phyloP scores from a whole-genome alignment of 345 rosid genomes.

The Bruguiera gymnorhiza region DNA sequence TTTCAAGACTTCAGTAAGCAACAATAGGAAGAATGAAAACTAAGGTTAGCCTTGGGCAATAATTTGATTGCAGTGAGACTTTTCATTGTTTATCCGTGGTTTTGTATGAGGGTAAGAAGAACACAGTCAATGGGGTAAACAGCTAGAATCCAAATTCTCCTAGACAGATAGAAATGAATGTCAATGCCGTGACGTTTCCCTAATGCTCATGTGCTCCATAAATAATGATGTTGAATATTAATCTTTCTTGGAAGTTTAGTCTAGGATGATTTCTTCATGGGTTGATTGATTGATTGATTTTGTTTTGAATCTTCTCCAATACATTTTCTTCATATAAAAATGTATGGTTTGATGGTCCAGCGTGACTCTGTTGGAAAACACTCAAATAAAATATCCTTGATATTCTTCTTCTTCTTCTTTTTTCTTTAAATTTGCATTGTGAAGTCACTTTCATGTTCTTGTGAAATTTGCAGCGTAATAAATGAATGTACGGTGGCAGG shows the following conservation, averaged over 20 bases:
- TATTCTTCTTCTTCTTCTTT: too few relatives aligned
- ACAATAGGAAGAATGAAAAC: too few relatives aligned
- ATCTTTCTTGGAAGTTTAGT: neutral
- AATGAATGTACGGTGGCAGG: too few relatives aligned
- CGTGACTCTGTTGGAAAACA: too few relatives aligned
- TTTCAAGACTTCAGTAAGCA: too few relatives aligned
- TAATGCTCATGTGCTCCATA: neutral
- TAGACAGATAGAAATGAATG: neutral
- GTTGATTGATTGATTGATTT: constrained; percentile 8
- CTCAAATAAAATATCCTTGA: too few relatives aligned
- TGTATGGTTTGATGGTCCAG: neutral
- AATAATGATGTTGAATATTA: neutral
- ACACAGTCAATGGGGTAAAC: neutral
- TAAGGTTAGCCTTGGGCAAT: too few relatives aligned
- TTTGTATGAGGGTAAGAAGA: neutral
- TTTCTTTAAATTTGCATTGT: too few relatives aligned
- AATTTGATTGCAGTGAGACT: too few relatives aligned
- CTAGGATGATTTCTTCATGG: neutral
- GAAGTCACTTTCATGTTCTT: too few relatives aligned
- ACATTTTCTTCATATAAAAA: neutral
- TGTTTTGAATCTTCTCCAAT: neutral
- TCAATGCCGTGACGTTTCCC: neutral
- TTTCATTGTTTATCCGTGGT: neutral
- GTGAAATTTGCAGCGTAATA: too few relatives aligned
- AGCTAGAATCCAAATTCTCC: neutral